Percentiles rank a stretch among this genome's conserved stretches.
phyloP scores from a whole-genome alignment of 257 asterid genomes.

The Agastache rugosa region DNA sequence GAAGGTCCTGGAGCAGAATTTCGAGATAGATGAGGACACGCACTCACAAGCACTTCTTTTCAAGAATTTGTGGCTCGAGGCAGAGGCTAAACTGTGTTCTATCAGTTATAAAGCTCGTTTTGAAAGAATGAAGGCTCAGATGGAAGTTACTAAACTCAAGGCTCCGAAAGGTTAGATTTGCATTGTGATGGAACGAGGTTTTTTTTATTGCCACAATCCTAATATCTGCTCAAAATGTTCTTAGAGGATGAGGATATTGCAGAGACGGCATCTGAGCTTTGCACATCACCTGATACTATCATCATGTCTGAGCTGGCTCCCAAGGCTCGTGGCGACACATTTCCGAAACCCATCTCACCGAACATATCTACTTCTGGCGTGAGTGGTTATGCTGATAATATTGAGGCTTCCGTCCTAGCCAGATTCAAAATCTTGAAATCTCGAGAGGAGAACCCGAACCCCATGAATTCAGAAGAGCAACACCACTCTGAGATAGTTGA shows the following conservation, averaged over 20 bases:
- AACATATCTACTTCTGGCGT: conserved; percentile 32
- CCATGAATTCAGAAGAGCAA: conserved; percentile 35
- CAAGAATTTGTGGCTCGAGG: conserved; percentile 92
- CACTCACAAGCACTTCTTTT: conserved; percentile 68
- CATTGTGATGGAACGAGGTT: not conserved
- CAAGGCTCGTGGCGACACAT: conserved; percentile 26
- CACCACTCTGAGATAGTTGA: conserved; percentile 36
- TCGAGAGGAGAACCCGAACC: conserved; percentile 41
- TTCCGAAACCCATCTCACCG: conserved; percentile 24
- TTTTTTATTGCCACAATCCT: conserved; percentile 26
- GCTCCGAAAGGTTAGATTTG: conserved; percentile 58
- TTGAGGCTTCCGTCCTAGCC: conserved; percentile 57
- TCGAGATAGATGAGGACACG: conserved; percentile 56
- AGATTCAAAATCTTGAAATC: conserved; percentile 53
- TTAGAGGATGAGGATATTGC: conserved; percentile 39
- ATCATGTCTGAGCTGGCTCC: conserved; percentile 25
- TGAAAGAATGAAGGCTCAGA: conserved; percentile 68
- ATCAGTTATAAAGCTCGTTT: conserved; percentile 77
- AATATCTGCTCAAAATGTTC: conserved; percentile 30
- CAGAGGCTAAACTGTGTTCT: conserved; percentile 90
- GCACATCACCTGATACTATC: conserved; percentile 32
- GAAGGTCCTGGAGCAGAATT: conserved; percentile 81
- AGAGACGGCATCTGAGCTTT: conserved; percentile 36
- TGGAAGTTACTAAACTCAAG: conserved; percentile 55
- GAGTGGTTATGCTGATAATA: conserved; percentile 37